A percentile compares a stretch with the other conserved stretches of the same genome.
Evolutionary conservation across 768 basidiomycete species (phyloP).

Genomic region (Pholiota conissans): DNA sequence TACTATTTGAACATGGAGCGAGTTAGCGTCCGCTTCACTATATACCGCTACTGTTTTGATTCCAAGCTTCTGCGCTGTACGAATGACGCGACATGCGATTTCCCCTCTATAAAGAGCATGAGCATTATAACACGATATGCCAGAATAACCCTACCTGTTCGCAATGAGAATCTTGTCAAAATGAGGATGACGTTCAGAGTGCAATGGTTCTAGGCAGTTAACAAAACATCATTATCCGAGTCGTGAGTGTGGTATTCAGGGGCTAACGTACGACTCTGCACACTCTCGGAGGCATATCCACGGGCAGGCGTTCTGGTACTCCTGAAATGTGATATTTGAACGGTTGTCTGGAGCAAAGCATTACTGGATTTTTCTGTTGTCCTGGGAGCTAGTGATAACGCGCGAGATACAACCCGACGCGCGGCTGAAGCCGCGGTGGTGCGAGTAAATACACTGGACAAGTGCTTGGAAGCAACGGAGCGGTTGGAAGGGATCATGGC

Average conservation of each 20-base stretch:
- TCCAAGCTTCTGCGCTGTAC: constrained; percentile 84
- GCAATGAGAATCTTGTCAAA: constrained; percentile 93
- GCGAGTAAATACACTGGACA: constrained; percentile 22
- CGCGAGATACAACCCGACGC: constrained; percentile 14
- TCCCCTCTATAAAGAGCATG: constrained; percentile 63
- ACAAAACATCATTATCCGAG: too few relatives aligned
- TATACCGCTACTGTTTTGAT: constrained; percentile 93
- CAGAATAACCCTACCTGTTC: constrained; percentile 61
- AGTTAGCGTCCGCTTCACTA: constrained; percentile 80
- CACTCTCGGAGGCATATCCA: constrained; percentile 28
- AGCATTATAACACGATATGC: background rate
- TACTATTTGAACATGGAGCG: constrained; percentile 83
- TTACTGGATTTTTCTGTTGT: background rate
- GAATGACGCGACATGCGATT: constrained; percentile 94
- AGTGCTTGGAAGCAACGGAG: constrained; percentile 27
- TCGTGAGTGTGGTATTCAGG: background rate
- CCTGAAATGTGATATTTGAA: background rate
- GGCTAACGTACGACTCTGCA: constrained; percentile 16
- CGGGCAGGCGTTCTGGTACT: constrained; percentile 3
- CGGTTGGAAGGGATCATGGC: constrained; percentile 40
- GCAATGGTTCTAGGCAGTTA: background rate
- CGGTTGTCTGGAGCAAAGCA: background rate
- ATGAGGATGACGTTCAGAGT: constrained; percentile 39
- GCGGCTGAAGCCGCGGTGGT: constrained; percentile 8
- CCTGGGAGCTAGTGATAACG: constrained; percentile 6